A percentile compares a stretch with the other conserved stretches of the same genome.
phyloP scores from a whole-genome alignment of 2,329 filamentous ascomycete species.

The Pseudogymnoascus pannorum region DNA sequence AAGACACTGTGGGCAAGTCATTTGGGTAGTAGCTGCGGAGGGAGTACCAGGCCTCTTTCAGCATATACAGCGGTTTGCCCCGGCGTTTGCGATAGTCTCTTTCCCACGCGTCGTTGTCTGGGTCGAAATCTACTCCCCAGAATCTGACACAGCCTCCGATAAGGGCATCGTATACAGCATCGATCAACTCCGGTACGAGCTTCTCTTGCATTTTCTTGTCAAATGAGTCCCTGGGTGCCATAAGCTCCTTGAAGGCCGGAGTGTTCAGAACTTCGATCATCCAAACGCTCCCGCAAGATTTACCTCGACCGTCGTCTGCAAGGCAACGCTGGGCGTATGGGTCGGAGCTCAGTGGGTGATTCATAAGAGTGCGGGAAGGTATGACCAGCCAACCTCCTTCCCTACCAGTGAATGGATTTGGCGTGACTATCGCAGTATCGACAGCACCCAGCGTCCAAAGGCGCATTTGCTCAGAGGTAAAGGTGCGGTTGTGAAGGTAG shows the following conservation, averaged over 20 bases:
- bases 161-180: background rate
- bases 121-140: background rate
- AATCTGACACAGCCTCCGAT: background rate
- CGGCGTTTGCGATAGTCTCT: background rate
- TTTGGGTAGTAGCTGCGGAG: background rate
- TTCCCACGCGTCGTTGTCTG: background rate
- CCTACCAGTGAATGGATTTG: background rate
- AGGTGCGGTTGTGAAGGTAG: background rate
- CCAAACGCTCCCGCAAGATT: background rate
- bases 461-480: background rate
- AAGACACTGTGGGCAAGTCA: background rate
- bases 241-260: background rate
- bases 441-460: background rate
- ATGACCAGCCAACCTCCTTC: conserved; percentile 4
- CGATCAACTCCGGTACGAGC: background rate
- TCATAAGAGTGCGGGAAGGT: background rate
- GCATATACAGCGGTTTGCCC: background rate
- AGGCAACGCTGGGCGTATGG: background rate
- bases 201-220: background rate
- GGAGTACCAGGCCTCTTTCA: background rate
- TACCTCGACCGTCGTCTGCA: background rate
- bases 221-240: background rate
- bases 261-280: background rate
- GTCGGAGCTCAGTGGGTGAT: background rate
- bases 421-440: background rate